Base-by-base conservation (phyloP, 192 early-diverging fungal species). In the Radiomyces spectabilis region DNA sequence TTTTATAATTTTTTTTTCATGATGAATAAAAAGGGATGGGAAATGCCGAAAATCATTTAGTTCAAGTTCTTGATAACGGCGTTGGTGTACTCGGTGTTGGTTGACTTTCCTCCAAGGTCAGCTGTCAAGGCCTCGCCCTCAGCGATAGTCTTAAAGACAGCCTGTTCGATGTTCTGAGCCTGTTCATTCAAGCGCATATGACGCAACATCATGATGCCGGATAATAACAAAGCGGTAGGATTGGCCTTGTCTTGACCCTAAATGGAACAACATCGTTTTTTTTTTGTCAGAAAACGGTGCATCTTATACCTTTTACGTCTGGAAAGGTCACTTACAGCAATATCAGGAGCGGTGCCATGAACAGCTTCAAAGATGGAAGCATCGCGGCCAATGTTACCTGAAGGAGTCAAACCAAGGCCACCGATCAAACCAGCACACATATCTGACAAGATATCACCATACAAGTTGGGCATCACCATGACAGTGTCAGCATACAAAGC, bases 381-480 rank as follows among this genome's bases (percentile, higher is more conserved):
- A 66, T 98, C 93, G 51, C 79, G 84, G 42, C 95, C 95, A 84
- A 98, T 98, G 82, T 98, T 98, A 41, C 95, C 95, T 39, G 89
- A 92, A 32, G 95, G 95, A 8, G 95, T 98, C 59, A 98, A 75
- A 21, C 95, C 95, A 42, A 98, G 84, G 38, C 95, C 95, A 51
- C 95, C 95, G 63, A 98, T 98, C 41, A 98, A 79, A 53, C 95
- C 95, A 48, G 95, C 95, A 61, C 92, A 86, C 79, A 98, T 84
- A 67, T 98, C 95, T 24, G 87, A 91, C 42, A 98, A 78, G 78
- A 98, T 98, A 74, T 98, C 95, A 55, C 95, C 95, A 60, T 98
- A 98, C 63, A 98, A 80, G 84, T 98, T 98, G 52, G 95, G 95
- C 94, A 98, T 96, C 58, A 95, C 95, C 93, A 98, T 91, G 63